phyloP scores from a whole-genome alignment of 768 basidiomycete genomes.

The Lactarius quietus region DNA sequence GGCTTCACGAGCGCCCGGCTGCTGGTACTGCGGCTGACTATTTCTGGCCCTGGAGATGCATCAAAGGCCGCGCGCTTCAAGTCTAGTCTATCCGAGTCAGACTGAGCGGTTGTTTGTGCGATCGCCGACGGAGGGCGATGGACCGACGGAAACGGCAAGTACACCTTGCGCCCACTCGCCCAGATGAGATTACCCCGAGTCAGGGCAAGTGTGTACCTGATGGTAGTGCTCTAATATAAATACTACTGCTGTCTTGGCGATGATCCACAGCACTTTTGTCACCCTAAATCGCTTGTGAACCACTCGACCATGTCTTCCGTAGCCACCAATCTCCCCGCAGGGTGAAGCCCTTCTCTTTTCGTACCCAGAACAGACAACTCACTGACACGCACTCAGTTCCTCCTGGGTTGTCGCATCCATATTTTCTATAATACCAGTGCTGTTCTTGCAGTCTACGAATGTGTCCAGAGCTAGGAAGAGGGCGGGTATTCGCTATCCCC shows the following conservation, averaged over 20 bases:
- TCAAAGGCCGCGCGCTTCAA: slow-evolving; percentile 61
- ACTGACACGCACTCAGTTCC: slow-evolving; percentile 18
- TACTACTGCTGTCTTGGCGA: too few species aligned
- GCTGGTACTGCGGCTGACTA: slow-evolving; percentile 40
- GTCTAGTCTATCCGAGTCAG: too few species aligned
- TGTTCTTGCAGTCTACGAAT: slow-evolving; percentile 45
- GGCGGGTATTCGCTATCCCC: too few species aligned
- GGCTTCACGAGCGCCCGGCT: slow-evolving; percentile 42
- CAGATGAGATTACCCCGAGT: too few species aligned
- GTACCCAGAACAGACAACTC: not conserved
- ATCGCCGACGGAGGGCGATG: too few species aligned
- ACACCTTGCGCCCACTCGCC: too few species aligned
- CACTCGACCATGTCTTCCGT: too few species aligned
- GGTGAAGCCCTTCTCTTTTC: slow-evolving; percentile 15
- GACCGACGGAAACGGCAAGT: not conserved
- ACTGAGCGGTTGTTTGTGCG: not conserved
- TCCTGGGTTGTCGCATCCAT: slow-evolving; percentile 55
- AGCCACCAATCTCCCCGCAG: slow-evolving; percentile 24
- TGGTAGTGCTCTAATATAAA: too few species aligned
- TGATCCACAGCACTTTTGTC: too few species aligned
- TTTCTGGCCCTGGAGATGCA: slow-evolving; percentile 44
- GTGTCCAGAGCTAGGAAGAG: too few species aligned
- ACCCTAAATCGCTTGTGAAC: too few species aligned
- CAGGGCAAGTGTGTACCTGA: too few species aligned
- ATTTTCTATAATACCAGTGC: slow-evolving; percentile 49